Base-by-base conservation (phyloP, 148 eudicot genomes). In the Vaccinium vitisidaea region DNA sequence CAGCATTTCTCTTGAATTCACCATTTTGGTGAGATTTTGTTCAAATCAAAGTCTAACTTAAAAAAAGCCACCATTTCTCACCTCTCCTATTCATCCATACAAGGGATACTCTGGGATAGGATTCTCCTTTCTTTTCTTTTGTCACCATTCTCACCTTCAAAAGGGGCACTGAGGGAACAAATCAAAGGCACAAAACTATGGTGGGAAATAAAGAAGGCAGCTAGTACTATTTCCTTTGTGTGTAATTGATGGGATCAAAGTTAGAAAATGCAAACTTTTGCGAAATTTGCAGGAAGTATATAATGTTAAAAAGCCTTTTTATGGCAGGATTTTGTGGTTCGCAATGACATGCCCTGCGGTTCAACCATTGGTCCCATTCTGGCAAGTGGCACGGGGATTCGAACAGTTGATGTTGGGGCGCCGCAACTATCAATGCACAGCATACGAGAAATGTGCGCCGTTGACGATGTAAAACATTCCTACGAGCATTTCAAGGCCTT, bases 371-470 rank as follows among this genome's bases (percentile, higher is more conserved):
- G 99, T 49, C 99, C 99, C 5, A 97, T 97, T 74, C 89, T 97
- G 89, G 99, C 99, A 49, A 97, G 98, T 80, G 99, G 99, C 50
- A 93, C 92, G 13, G 99, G 99, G 21, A 93, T 97, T 79, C 98
- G 99, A 18, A 97, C 98, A 7, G 98, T 97, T 23, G 99, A 97
- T 82, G 90, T 97, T 61, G 99, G 99, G 15, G 96, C 96, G 2
- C 98, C 99, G 1, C 99, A 97, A 75, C 87, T 95, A 56, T 97
- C 99, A 19, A 97, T 97, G 99, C 99, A 97, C 88, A 97, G 99
- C 89, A 95, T 97, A 80, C 86, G 99, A 88, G 99, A 97, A 88
- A 97, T 97, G 99, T 97, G 99, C 79, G 99, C 96, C 8, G 98
- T 95, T 14, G 98, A 97, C 84, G 99, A 97, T 52, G 94, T 97